Evolutionary conservation across 2,329 filamentous ascomycete genomes (phyloP).

Genomic region (Arthrobotrys pseudoclavata): DNA sequence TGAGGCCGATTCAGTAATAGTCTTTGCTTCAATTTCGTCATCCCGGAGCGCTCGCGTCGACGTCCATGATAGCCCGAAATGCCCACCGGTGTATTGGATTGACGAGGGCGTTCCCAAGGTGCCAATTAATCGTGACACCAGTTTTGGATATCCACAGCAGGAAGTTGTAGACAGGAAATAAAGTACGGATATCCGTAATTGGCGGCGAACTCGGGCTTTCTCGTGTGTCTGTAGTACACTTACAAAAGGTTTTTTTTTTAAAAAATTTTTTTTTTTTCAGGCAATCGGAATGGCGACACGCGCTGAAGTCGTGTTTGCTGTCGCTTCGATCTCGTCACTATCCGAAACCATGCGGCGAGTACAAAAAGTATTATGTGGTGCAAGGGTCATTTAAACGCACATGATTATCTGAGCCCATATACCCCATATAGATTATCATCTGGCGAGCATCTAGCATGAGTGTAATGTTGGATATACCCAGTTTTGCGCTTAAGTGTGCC

Average conservation of each 20-base stretch:
- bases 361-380: conserved; percentile 9
- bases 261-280: not conserved
- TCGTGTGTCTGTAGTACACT: not conserved
- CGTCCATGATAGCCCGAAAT: not conserved
- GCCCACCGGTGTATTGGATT: not conserved
- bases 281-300: conserved; percentile 14
- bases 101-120: not conserved
- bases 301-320: not conserved
- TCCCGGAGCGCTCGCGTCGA: not conserved
- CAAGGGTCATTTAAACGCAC: conserved; percentile 27
- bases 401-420: conserved; percentile 21
- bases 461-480: conserved; percentile 24
- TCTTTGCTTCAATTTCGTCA: conserved; percentile 7
- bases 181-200: conserved; percentile 17
- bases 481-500: conserved; percentile 38
- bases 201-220: conserved; percentile 17
- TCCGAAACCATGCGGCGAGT: conserved; percentile 40
- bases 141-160: not conserved
- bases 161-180: conserved; percentile 4
- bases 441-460: conserved; percentile 27
- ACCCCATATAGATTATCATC: conserved; percentile 20
- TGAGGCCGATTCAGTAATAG: not conserved
- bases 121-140: not conserved
- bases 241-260: not conserved
- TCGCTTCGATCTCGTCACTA: conserved; percentile 17